phyloP scores from a whole-genome alignment of 2,329 filamentous ascomycete species.

The Clonostachys rosea region DNA sequence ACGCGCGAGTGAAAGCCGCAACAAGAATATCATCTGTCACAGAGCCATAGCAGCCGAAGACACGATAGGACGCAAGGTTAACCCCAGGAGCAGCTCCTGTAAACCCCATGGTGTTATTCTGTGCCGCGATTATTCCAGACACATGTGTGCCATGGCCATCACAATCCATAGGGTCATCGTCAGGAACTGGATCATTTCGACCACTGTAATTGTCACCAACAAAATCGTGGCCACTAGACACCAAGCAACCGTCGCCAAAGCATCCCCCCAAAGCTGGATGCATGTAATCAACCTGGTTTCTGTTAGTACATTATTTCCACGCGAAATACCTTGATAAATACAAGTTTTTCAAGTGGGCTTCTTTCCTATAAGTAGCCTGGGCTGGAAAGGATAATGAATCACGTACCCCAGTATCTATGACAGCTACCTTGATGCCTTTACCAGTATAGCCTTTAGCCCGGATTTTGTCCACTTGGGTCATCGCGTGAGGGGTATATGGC shows the following conservation, averaged over 20 bases:
- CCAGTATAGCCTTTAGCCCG: constrained; percentile 33
- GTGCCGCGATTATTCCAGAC: constrained; percentile 4
- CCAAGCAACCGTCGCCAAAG: constrained; percentile 45
- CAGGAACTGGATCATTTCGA: constrained; percentile 7
- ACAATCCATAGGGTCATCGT: constrained; percentile 10
- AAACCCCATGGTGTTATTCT: constrained; percentile 30
- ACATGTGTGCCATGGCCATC: constrained; percentile 14
- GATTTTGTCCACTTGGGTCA: constrained; percentile 44
- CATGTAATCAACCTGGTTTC: constrained; percentile 48
- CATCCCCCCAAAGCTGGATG: constrained; percentile 56
- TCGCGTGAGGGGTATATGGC: constrained; percentile 20
- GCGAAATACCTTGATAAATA: too few species aligned
- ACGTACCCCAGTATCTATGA: constrained; percentile 40
- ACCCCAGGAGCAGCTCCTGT: constrained; percentile 47
- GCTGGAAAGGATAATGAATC: constrained; percentile 6
- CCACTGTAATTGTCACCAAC: constrained; percentile 13
- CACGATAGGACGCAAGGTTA: constrained; percentile 44
- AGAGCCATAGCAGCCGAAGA: constrained; percentile 42
- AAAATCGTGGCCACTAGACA: constrained; percentile 14
- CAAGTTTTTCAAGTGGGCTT: too few species aligned
- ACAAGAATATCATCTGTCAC: constrained; percentile 46
- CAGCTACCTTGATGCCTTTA: constrained; percentile 37
- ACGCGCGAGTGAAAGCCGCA: constrained; percentile 47
- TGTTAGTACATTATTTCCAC: neutral
- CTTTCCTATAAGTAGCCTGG: neutral